Evolutionary conservation across 2,329 filamentous ascomycete species (phyloP).

Genomic region (Colletotrichum graminicola): DNA sequence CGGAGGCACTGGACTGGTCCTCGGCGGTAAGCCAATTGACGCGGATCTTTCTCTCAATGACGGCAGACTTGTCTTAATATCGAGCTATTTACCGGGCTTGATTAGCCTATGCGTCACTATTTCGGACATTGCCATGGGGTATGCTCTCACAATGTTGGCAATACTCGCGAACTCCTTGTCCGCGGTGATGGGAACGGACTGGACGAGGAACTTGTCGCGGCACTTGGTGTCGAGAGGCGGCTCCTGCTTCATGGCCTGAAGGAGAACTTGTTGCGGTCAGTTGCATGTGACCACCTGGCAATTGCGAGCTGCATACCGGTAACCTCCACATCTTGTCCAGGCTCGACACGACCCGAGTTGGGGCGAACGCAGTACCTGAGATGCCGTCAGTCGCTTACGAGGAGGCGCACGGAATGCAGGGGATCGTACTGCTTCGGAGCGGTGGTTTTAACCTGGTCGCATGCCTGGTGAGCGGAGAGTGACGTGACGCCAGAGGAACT

Average conservation of each 20-base stretch:
- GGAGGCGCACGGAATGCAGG: constrained; percentile 43
- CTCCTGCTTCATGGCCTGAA: constrained; percentile 98
- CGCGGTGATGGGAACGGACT: constrained; percentile 85
- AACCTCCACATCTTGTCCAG: constrained; percentile 90
- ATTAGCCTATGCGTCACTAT: constrained; percentile 24
- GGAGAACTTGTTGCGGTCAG: constrained; percentile 73
- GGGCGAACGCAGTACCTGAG: constrained; percentile 95
- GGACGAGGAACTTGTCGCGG: constrained; percentile 97
- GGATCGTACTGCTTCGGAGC: constrained; percentile 93
- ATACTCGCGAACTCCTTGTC: constrained; percentile 89
- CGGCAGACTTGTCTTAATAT: constrained; percentile 80
- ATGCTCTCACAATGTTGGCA: constrained; percentile 54
- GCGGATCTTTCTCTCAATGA: constrained; percentile 96
- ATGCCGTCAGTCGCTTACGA: constrained; percentile 45
- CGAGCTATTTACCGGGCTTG: constrained; percentile 70
- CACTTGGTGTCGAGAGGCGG: constrained; percentile 88
- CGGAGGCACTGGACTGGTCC: constrained; percentile 50
- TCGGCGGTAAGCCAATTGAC: constrained; percentile 84
- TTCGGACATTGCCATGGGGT: constrained; percentile 4
- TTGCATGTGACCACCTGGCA: constrained; percentile 43
- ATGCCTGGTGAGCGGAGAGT: constrained; percentile 33
- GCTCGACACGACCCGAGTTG: constrained; percentile 95
- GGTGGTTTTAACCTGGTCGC: constrained; percentile 91
- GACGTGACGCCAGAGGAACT: constrained; percentile 15
- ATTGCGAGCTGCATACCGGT: constrained; percentile 72